These are phyloP conservation scores for Dacryopinax primogenitus DNA, from an alignment of 768 basidiomycete species.

Conservation along the genomic window DNA sequence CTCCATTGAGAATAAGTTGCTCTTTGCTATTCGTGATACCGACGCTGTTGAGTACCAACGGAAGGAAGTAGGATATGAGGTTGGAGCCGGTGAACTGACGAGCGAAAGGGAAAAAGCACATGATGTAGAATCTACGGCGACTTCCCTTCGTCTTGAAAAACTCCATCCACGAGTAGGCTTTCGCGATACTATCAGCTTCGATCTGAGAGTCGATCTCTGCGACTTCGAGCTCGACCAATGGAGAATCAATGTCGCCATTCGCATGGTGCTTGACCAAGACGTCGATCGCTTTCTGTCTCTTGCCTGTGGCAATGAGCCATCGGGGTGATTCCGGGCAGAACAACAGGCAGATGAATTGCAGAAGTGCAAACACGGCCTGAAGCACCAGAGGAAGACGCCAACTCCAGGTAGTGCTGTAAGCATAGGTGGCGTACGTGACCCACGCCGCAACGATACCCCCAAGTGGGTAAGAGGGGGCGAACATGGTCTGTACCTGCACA, in stretches of 20 bases:
- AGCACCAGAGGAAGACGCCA: conserved; percentile 55
- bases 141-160: conserved; percentile 55
- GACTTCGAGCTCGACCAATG: conserved; percentile 53
- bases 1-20: conserved; percentile 49
- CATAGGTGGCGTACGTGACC: conserved; percentile 37
- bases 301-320: conserved; percentile 43
- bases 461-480: conserved; percentile 63
- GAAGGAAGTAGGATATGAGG: conserved; percentile 61
- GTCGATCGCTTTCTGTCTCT: conserved; percentile 43
- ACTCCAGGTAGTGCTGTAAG: conserved; percentile 28
- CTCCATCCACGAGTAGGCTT: conserved; percentile 38
- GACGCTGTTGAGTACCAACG: conserved; percentile 50
- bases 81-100: conserved; percentile 67
- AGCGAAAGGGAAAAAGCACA: conserved; percentile 54
- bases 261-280: conserved; percentile 65
- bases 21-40: conserved; percentile 43
- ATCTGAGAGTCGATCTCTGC: conserved; percentile 61
- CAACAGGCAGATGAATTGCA: conserved; percentile 46
- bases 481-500: conserved; percentile 22
- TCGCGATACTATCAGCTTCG: conserved; percentile 42
- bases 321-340: conserved; percentile 54
- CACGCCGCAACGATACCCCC: conserved; percentile 49
- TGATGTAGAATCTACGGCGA: conserved; percentile 50
- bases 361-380: conserved; percentile 44
- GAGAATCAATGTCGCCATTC: conserved; percentile 45